Evolutionary conservation across 139 green algal genomes (phyloP), one percentile per base, ranked within the genome.

Genomic region (Tetradesmus lagerheimii): DNA sequence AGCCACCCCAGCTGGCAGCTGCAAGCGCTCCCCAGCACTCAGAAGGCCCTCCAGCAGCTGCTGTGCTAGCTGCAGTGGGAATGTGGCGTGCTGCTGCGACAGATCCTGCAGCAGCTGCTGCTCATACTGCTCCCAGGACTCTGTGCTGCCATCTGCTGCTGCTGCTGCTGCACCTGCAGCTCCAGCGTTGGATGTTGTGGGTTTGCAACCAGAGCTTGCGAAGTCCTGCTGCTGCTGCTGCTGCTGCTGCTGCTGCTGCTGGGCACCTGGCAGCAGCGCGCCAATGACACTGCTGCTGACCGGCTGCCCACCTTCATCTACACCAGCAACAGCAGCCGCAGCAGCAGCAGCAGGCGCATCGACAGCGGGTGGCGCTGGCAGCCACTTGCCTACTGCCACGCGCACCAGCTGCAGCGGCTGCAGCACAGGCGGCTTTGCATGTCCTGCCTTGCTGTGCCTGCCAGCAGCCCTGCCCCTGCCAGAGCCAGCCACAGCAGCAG

Each of bases 341-440:
- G 29, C 39, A 45, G 43, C 43, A 57, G 45, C 80, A 71, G 81
- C 50, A 29, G 34, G 34, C 39, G 18, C 50, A 39, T 37, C 6
- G 1, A 23, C 78, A 23, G 29, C 39, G 34, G 43, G 11, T 86
- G 50, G 50, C 25, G 50, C 81, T 37, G 83, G 83, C 50, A 87
- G 53, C 81, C 81, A 87, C 81, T 31, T 25, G 15, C 81, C 81
- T 0, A 87, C 53, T n/a, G 47, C 38, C 14, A 31, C 47, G n/a
- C n/a, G 12, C n/a, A 86, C 80, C 80, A 86, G 80, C 80, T 87
- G 81, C 50, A 87, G 31, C 9, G 81, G 77, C 77, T 83, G 77
- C 77, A 62, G 23, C 77, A 35, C 80, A 11, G 45, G 50, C 50
- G 12, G 50, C 50, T 64, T 64, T 1, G 50, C 50, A 64, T 25